phyloP scores from a whole-genome alignment of 345 rosid species.

The Hibiscus syriacus region DNA sequence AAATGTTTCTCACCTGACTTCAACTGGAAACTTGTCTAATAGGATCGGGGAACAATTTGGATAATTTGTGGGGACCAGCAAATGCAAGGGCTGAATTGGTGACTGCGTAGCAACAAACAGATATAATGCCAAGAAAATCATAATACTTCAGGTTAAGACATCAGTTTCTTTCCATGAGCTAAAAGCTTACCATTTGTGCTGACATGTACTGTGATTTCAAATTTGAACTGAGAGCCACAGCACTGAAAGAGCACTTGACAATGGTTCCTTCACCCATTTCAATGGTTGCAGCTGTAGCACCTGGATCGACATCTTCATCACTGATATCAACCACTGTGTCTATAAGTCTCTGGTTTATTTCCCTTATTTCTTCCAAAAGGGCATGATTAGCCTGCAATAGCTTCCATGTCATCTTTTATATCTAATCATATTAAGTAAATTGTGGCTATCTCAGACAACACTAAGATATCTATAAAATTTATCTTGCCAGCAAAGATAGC shows the following conservation, averaged over 20 bases:
- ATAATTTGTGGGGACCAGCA: conserved; percentile 70
- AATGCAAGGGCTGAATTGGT: conserved; percentile 66
- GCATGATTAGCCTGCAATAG: conserved; percentile 52
- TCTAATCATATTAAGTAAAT: not conserved
- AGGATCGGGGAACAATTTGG: conserved; percentile 71
- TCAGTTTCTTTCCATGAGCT: not conserved
- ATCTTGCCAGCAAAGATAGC: not conserved
- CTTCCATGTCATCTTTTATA: not conserved
- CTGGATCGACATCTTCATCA: conserved; percentile 57
- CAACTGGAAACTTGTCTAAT: conserved; percentile 68
- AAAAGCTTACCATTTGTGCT: conserved; percentile 46
- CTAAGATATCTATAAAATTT: not conserved
- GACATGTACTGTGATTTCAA: conserved; percentile 63
- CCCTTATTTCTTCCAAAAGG: conserved; percentile 72
- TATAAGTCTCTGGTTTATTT: conserved; percentile 69
- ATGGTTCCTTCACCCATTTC: conserved; percentile 71
- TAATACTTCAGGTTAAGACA: not conserved
- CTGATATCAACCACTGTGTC: conserved; percentile 73
- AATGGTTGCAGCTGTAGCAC: conserved; percentile 37
- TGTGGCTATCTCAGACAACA: not conserved
- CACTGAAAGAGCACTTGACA: conserved; percentile 68
- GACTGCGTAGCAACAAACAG: conserved; percentile 33
- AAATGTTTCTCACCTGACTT: conserved; percentile 47
- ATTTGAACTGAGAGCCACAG: conserved; percentile 64
- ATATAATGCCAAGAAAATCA: not conserved